Evolutionary conservation across 345 rosid genomes (phyloP).

Genomic region (Camelina neglecta): DNA sequence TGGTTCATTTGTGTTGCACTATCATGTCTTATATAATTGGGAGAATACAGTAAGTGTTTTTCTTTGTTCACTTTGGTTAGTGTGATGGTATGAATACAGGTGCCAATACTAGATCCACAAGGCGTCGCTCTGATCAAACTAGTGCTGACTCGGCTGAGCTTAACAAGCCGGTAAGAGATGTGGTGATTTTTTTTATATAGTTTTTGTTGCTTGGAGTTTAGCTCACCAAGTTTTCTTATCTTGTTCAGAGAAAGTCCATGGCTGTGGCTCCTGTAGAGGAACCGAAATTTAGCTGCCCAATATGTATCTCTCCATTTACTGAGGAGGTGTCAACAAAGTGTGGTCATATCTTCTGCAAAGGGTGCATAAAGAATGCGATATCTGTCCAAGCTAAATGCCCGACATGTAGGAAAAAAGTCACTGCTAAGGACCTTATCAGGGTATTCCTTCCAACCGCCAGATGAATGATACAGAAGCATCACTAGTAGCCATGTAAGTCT

Average conservation of each 20-base stretch:
- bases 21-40: constrained; percentile 7
- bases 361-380: constrained; percentile 70
- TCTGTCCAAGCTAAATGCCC: constrained; percentile 75
- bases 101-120: constrained; percentile 4
- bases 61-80: constrained; percentile 23
- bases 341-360: constrained; percentile 93
- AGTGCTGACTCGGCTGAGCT: constrained; percentile 13
- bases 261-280: constrained; percentile 63
- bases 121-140: constrained; percentile 33
- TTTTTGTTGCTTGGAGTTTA: constrained; percentile 25
- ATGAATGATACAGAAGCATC: constrained; percentile 43
- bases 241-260: constrained; percentile 33
- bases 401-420: constrained; percentile 78
- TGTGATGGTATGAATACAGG: constrained; percentile 33
- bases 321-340: constrained; percentile 89
- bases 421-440: constrained; percentile 70
- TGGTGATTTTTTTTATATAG: not conserved
- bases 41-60: not conserved
- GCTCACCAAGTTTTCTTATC: not conserved
- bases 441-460: constrained; percentile 84
- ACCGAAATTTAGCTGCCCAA: constrained; percentile 83
- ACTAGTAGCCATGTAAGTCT: constrained; percentile 38
- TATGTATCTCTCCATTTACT: constrained; percentile 76
- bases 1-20: not conserved
- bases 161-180: constrained; percentile 29